Conservation (phyloP, 2,329 filamentous ascomycete genomes). For the Xylaria hypoxylon region DNA sequence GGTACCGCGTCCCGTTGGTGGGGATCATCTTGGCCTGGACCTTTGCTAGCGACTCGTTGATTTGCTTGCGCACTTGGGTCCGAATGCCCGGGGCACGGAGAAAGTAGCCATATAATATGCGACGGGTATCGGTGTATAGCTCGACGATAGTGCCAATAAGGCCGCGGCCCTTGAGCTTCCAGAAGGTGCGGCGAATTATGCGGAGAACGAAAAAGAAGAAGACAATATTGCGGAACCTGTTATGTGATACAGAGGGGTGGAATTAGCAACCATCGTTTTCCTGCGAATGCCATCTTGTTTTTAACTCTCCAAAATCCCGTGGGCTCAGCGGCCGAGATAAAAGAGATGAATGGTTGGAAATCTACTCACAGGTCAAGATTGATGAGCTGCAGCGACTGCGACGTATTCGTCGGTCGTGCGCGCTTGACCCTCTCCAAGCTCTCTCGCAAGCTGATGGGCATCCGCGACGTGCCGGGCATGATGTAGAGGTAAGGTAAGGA, state of each 20-base stretch:
- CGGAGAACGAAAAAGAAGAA: conserved; percentile 90
- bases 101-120: conserved; percentile 85
- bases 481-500: conserved; percentile 21
- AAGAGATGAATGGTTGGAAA: not conserved
- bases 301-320: not conserved
- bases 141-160: conserved; percentile 81
- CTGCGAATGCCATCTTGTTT: not conserved
- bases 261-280: conserved; percentile 16
- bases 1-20: conserved; percentile 76
- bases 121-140: conserved; percentile 77
- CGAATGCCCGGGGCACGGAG: conserved; percentile 88
- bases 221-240: conserved; percentile 83
- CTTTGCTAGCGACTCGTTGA: conserved; percentile 82
- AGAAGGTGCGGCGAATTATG: conserved; percentile 81
- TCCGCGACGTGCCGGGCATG: conserved; percentile 76
- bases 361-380: conserved; percentile 75
- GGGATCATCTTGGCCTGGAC: conserved; percentile 87
- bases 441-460: conserved; percentile 77
- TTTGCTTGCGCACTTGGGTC: conserved; percentile 84
- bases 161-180: conserved; percentile 90
- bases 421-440: conserved; percentile 72
- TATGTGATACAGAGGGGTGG: conserved; percentile 1
- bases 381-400: conserved; percentile 68
- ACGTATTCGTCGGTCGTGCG: conserved; percentile 65
- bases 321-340: not conserved